Base-by-base conservation (phyloP, 2,329 filamentous ascomycete species). In the Cladorrhinum sp. region DNA sequence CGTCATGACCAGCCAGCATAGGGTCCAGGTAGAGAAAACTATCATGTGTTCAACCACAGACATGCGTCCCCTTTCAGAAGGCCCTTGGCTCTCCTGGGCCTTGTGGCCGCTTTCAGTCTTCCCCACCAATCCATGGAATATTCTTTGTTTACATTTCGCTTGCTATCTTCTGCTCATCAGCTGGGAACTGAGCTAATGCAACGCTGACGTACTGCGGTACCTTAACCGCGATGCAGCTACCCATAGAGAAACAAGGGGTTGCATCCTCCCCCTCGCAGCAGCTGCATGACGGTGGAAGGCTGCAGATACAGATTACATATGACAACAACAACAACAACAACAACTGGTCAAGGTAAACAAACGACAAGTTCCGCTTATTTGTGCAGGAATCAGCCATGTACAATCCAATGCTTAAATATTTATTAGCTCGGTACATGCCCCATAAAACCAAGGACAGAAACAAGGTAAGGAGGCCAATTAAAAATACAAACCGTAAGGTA, bases 141-240 rank as follows among this genome's bases (percentile, higher is more conserved):
- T 32, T n/a, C 53, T 56, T 56, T 56, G 53, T 56, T 56, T 56
- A 56, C 53, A 27, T 56, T 48, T 22, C 7, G 41, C 49, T 45
- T 29, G n/a, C 32, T 36, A 48, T 48, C 53, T 49, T 56, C n/a
- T 18, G n/a, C 36, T 20, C 27, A 20, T 48, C 53, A 25, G 29
- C 53, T 55, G 51, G 53, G 38, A 45, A 38, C 41, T 27, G 53
- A 16, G 18, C 9, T 27, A 27, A 56, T 56, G 53, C 38, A 56
- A 56, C 53, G 38, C n/a, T 56, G 53, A 56, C 38, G 41, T 45
- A 45, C 41, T 45, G 41, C 41, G 16, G 41, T 20, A 45, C 41
- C 41, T 45, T 18, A 45, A 45, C 16, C 41, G 41, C 41, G 41
- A 36, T 36, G 32, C 32, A 36, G 12, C 32, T 12, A 36, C 32